Evolutionary conservation across 164 flowering plant genomes (phyloP).

Genomic region (Chimonanthus praecox): DNA sequence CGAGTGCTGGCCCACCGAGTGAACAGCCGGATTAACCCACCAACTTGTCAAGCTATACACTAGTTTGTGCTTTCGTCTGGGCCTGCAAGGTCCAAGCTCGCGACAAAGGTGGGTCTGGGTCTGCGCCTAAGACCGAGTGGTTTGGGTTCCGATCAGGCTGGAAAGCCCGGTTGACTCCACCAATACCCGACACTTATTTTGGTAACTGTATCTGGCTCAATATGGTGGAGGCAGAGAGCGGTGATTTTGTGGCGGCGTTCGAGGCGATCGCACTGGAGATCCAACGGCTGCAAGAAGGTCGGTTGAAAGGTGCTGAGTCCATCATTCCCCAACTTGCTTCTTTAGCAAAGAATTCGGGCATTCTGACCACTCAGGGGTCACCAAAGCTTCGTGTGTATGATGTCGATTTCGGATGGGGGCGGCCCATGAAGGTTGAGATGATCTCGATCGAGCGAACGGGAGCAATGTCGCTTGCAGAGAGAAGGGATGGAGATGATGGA

Average conservation of each 20-base stretch:
- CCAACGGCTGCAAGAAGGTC: slow-evolving; percentile 1
- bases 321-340: slow-evolving; percentile 1
- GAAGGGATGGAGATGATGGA: slow-evolving; percentile 18
- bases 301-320: slow-evolving; percentile 2
- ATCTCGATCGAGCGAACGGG: slow-evolving; percentile 23
- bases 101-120: not conserved
- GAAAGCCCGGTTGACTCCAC: slow-evolving; percentile 9
- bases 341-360: not conserved
- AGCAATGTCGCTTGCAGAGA: slow-evolving; percentile 25
- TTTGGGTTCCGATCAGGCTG: slow-evolving; percentile 21
- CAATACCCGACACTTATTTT: slow-evolving; percentile 23
- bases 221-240: not conserved
- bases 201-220: slow-evolving; percentile 23
- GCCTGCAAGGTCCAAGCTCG: slow-evolving; percentile 15
- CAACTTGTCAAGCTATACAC: slow-evolving; percentile 16
- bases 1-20: slow-evolving; percentile 6
- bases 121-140: not conserved
- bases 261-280: slow-evolving; percentile 20
- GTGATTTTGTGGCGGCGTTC: slow-evolving; percentile 17
- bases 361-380: slow-evolving; percentile 29
- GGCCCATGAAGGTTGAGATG: slow-evolving; percentile 28
- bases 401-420: slow-evolving; percentile 43
- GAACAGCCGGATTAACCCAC: not conserved
- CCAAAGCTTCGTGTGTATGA: slow-evolving; percentile 29
- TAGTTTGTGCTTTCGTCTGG: slow-evolving; percentile 22